Evolutionary conservation across 768 basidiomycete genomes (phyloP).

Genomic region (Russula brevipes): DNA sequence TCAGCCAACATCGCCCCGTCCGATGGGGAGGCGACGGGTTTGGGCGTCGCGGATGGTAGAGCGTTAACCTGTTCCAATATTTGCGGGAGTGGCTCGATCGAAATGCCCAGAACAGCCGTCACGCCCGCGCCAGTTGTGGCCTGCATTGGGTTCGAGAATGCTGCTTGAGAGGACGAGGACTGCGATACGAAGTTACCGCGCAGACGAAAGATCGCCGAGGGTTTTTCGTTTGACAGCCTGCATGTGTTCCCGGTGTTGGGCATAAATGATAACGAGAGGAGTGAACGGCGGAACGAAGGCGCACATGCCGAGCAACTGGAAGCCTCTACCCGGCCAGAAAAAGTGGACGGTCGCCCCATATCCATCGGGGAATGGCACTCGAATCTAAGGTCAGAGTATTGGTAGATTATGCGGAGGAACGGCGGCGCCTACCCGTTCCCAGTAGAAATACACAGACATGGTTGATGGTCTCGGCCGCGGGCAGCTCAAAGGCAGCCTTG

Average conservation of each 20-base stretch:
- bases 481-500: conserved; percentile 74
- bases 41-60: conserved; percentile 36
- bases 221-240: conserved; percentile 87
- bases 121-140: conserved; percentile 35
- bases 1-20: conserved; percentile 60
- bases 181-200: conserved; percentile 53
- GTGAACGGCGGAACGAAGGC: conserved; percentile 28
- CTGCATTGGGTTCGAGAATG: conserved; percentile 31
- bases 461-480: conserved; percentile 67
- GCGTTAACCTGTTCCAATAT: conserved; percentile 55
- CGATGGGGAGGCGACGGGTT: conserved; percentile 28
- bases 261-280: neutral
- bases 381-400: neutral
- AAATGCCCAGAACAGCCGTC: conserved; percentile 71
- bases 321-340: conserved; percentile 82
- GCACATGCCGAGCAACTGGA: conserved; percentile 80
- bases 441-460: conserved; percentile 82
- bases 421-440: conserved; percentile 49
- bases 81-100: conserved; percentile 66
- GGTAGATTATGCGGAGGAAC: neutral
- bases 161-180: conserved; percentile 31
- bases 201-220: conserved; percentile 82
- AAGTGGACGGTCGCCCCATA: conserved; percentile 83
- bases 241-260: neutral
- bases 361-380: conserved; percentile 77